Conservation (phyloP, 2,329 filamentous ascomycete genomes). For the Endoconidiophora laricicola region DNA sequence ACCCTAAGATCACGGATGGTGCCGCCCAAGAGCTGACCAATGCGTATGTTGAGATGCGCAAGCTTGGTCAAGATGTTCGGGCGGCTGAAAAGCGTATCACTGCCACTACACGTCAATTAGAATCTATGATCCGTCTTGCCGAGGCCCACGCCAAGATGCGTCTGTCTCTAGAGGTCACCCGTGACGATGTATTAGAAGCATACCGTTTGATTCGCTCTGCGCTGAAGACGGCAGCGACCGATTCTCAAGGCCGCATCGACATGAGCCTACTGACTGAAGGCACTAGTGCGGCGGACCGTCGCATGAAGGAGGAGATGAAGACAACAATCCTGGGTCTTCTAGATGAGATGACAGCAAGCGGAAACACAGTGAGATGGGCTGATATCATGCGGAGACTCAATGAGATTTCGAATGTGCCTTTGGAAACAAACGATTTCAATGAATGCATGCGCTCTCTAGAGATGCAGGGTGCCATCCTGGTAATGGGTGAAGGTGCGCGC, state of each 20-base stretch:
- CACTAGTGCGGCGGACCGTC: constrained; percentile 74
- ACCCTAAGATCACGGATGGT: constrained; percentile 63
- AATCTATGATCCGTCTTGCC: constrained; percentile 93
- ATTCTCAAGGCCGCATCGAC: constrained; percentile 81
- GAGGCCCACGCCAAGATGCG: constrained; percentile 99
- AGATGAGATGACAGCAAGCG: constrained; percentile 60
- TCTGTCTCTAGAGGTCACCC: constrained; percentile 57
- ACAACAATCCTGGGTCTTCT: constrained; percentile 55
- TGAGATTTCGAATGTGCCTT: constrained; percentile 51
- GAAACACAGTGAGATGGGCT: constrained; percentile 52
- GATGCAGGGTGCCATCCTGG: constrained; percentile 64
- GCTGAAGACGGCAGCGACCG: constrained; percentile 93
- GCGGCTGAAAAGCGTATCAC: constrained; percentile 91
- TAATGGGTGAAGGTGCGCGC: constrained; percentile 71
- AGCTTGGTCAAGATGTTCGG: constrained; percentile 74
- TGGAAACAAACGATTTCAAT: constrained; percentile 67
- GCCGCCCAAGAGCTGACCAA: constrained; percentile 73
- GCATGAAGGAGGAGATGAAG: constrained; percentile 62
- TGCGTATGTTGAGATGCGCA: constrained; percentile 87
- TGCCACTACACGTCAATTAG: constrained; percentile 87
- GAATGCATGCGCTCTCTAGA: constrained; percentile 69
- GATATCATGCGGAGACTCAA: constrained; percentile 59
- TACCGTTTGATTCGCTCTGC: constrained; percentile 85
- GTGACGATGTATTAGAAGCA: constrained; percentile 72
- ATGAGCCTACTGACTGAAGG: constrained; percentile 93